These are phyloP conservation scores for Teratosphaeria destructans DNA, from an alignment of 2,329 filamentous ascomycete species.

Conservation along the genomic window DNA sequence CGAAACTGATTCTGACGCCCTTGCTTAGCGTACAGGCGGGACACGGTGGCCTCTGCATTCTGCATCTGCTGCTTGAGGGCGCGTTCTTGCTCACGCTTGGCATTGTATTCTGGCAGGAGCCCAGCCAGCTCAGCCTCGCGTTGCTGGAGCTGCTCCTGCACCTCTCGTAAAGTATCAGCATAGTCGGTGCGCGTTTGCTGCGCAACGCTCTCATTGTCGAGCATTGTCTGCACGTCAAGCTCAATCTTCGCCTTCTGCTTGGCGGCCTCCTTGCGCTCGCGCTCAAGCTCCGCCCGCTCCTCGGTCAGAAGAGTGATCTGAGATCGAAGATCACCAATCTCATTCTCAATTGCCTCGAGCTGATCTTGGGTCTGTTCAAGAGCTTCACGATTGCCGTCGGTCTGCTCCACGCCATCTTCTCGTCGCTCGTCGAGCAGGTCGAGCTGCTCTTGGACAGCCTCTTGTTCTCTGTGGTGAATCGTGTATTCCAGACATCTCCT, in stretches of 20 bases:
- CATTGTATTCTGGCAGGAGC: constrained; percentile 66
- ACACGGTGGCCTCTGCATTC: constrained; percentile 61
- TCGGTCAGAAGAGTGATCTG: constrained; percentile 75
- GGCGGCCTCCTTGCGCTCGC: constrained; percentile 74
- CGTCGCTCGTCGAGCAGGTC: constrained; percentile 74
- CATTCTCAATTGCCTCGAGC: constrained; percentile 63
- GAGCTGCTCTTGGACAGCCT: constrained; percentile 63
- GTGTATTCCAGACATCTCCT: constrained; percentile 88
- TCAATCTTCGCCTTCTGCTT: constrained; percentile 76
- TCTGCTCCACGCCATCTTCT: constrained; percentile 72
- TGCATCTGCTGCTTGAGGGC: constrained; percentile 62
- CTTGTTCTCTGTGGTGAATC: constrained; percentile 82
- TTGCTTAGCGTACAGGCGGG: constrained; percentile 84
- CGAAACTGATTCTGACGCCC: constrained; percentile 77
- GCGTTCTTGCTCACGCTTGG: constrained; percentile 62
- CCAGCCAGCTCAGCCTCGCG: constrained; percentile 67
- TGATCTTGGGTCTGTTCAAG: constrained; percentile 66
- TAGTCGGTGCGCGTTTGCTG: constrained; percentile 63
- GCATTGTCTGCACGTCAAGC: constrained; percentile 68
- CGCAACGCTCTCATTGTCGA: constrained; percentile 70
- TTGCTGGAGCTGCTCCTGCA: constrained; percentile 62
- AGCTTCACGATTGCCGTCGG: constrained; percentile 66
- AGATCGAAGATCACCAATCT: constrained; percentile 70
- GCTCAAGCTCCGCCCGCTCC: constrained; percentile 78
- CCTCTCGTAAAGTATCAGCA: constrained; percentile 58